Percentiles rank a stretch among this genome's conserved stretches.
Evolutionary conservation across 192 early-diverging fungal species (phyloP).

Genomic region (Obelidium mucronatum): DNA sequence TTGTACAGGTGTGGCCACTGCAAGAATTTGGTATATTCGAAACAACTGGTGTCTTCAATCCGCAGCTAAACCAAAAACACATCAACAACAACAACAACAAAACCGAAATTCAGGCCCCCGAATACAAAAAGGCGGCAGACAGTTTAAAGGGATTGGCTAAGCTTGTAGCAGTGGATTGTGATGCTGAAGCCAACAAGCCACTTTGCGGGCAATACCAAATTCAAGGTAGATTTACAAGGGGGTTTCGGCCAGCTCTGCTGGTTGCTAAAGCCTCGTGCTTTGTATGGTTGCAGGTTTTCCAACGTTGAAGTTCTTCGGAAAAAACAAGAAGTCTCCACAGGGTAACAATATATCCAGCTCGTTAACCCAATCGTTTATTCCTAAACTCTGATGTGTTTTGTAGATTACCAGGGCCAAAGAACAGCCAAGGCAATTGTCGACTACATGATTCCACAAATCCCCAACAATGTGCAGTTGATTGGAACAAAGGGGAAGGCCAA

Average conservation of each 20-base stretch:
- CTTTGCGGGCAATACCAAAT: slow-evolving; percentile 83
- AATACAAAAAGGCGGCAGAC: slow-evolving; percentile 87
- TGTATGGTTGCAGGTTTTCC: slow-evolving; percentile 73
- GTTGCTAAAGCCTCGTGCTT: too few relatives aligned
- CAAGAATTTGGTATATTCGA: slow-evolving; percentile 62
- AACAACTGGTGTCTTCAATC: too few relatives aligned
- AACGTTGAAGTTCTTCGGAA: slow-evolving; percentile 82
- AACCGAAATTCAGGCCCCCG: slow-evolving; percentile 83
- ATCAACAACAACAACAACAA: too few relatives aligned
- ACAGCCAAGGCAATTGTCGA: slow-evolving; percentile 80
- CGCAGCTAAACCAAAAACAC: not conserved
- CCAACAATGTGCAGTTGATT: slow-evolving; percentile 66
- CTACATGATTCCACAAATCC: slow-evolving; percentile 56
- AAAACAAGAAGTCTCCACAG: slow-evolving; percentile 53
- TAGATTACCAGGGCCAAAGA: slow-evolving; percentile 78
- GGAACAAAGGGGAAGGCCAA: slow-evolving; percentile 39
- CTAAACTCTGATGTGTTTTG: slow-evolving; percentile 43
- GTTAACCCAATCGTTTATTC: not conserved
- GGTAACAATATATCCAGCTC: too few relatives aligned
- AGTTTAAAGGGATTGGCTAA: slow-evolving; percentile 85
- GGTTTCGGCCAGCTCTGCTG: too few relatives aligned
- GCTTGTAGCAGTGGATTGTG: slow-evolving; percentile 92
- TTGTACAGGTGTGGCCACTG: slow-evolving; percentile 83
- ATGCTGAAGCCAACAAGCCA: slow-evolving; percentile 76
- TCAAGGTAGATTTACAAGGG: slow-evolving; percentile 60